Base-by-base conservation (phyloP, 2,329 filamentous ascomycete genomes). In the Sordariomycetes sp. region DNA sequence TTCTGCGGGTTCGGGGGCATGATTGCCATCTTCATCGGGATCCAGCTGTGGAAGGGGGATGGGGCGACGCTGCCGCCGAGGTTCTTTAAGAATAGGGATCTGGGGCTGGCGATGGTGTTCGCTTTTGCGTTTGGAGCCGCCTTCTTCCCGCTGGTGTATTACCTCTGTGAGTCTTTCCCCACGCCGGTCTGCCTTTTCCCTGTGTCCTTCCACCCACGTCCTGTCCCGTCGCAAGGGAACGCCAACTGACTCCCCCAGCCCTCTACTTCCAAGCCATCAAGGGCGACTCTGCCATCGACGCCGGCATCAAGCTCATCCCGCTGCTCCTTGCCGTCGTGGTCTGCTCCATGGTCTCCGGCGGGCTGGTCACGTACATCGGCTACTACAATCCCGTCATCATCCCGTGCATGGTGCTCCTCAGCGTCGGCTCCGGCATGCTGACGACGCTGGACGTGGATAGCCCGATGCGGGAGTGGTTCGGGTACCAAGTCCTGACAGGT, bases 401-500 rank as follows among this genome's bases (percentile, higher is more conserved):
- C 24, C 67, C 70, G 6, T 74, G 71, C 50, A 71, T 75, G 60
- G 60, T 75, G 57, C 66, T 74, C 54, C 71, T 65, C 62, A 64
- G 76, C 43, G 66, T 82, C 58, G 80, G 80, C 10, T 67, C 72
- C 2, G 82, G 80, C 18, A 73, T 85, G 58, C 73, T 85, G 60
- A 79, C 79, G 1, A 83, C 79, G 0, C 74, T 83, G 12, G 66
- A 69, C 35, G 69, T 78, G 2, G 61, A 73, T 62, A 82, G 78
- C 5, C 70, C 73, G 1, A 67, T 76, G 1, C 65, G 68, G 14
- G 69, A 74, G 43, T 85, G 81, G 81, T 79, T 84, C 61, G 80
- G 80, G 20, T 83, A 79, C 66, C 81, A 83, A 65, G 76, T 80
- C 50, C 65, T 85, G 25, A 70, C 74, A 20, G 82, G 81, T 35